Evolutionary conservation across 192 early-diverging fungal genomes (phyloP).

Genomic region (Lunasporangiospora selenospora): DNA sequence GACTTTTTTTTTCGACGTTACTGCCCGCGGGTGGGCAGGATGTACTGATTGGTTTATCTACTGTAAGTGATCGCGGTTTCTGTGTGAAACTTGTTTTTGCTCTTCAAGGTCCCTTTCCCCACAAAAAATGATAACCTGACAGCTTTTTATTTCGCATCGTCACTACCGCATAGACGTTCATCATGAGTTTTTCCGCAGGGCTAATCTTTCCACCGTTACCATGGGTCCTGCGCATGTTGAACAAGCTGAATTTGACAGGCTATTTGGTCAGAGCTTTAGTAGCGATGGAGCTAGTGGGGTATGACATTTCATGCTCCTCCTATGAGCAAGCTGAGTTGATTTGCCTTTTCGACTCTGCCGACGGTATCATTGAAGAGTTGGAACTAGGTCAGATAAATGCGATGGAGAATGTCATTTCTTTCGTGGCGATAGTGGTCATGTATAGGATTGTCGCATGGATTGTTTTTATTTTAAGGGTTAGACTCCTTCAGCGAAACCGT

Average conservation of each 20-base stretch:
- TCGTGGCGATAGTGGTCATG: conserved; percentile 4
- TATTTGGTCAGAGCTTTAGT: not conserved
- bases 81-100: no score
- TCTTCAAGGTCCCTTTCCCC: not conserved
- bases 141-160: not conserved
- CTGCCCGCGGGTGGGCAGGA: not conserved
- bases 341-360: not conserved
- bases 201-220: conserved; percentile 1
- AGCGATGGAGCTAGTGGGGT: not conserved
- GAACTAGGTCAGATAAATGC: not conserved
- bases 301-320: not conserved
- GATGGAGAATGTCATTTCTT: no score
- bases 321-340: no score
- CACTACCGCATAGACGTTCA: not conserved
- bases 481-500: no score
- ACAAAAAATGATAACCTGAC: no score
- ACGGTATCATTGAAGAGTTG: not conserved
- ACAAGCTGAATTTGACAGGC: conserved; percentile 5
- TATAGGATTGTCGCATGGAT: conserved; percentile 15
- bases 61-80: no score
- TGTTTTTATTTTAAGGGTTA: no score
- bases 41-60: conserved; percentile 3
- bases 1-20: conserved; percentile 3
- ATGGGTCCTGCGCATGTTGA: not conserved
- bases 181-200: conserved; percentile 17